Percentiles rank a stretch among this genome's conserved stretches.
phyloP scores from a whole-genome alignment of 2,329 filamentous ascomycete species.

The Cladosporium sp. region DNA sequence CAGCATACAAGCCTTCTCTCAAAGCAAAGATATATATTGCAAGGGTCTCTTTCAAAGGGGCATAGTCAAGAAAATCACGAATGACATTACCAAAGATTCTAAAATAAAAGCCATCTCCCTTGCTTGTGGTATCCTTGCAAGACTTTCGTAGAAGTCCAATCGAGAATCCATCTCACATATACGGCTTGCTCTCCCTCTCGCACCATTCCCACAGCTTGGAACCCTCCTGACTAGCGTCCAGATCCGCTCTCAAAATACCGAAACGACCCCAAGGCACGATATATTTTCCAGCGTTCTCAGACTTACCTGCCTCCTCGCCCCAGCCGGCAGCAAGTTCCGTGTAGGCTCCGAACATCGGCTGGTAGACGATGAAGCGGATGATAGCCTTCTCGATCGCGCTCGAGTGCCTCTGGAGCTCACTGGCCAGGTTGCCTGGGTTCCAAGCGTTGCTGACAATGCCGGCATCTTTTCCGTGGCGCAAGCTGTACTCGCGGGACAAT shows the following conservation, averaged over 20 bases:
- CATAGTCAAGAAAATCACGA: no score
- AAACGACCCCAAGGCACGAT: constrained; percentile 39
- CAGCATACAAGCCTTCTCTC: no score
- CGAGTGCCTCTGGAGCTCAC: constrained; percentile 33
- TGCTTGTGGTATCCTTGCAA: not conserved
- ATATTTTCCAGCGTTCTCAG: constrained; percentile 32
- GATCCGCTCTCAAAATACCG: constrained; percentile 30
- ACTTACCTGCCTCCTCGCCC: constrained; percentile 27
- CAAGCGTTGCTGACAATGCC: constrained; percentile 32
- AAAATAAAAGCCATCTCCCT: no score
- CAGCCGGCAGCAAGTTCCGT: constrained; percentile 37
- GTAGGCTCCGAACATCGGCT: constrained; percentile 33
- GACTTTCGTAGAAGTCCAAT: not conserved
- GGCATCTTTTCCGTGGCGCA: constrained; percentile 22
- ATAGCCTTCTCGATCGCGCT: constrained; percentile 15
- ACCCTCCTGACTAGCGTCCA: constrained; percentile 36
- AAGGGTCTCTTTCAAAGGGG: no score
- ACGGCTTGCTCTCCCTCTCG: constrained; percentile 36
- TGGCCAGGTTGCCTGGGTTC: constrained; percentile 36
- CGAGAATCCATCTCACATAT: not conserved
- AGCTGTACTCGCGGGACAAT: constrained; percentile 27
- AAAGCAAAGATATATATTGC: not conserved
- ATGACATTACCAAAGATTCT: no score
- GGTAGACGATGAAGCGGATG: constrained; percentile 26
- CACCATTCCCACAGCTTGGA: constrained; percentile 44